Percentiles rank a stretch among this genome's conserved stretches.
Evolutionary conservation across 257 asterid species (phyloP).

Genomic region (Solanum gandarillasii): DNA sequence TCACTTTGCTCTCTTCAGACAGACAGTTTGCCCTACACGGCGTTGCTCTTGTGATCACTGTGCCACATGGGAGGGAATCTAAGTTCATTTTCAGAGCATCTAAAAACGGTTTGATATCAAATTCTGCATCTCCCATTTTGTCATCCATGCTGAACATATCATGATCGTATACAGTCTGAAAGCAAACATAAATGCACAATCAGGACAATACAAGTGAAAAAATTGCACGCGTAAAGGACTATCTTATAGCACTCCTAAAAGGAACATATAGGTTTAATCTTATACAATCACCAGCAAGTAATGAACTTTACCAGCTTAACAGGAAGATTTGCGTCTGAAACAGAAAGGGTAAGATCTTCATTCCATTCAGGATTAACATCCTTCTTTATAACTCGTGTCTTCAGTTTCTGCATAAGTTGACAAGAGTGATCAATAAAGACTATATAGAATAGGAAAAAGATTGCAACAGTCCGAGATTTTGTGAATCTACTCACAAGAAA

Average conservation of each 20-base stretch:
- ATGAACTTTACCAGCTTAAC: constrained; percentile 11
- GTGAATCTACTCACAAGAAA: not conserved
- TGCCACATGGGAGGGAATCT: constrained; percentile 24
- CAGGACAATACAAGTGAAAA: not conserved
- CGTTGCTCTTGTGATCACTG: constrained; percentile 24
- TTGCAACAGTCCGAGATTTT: not conserved
- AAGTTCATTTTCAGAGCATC: constrained; percentile 25
- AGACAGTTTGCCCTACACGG: constrained; percentile 41
- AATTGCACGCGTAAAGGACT: not conserved
- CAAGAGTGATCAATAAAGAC: not conserved
- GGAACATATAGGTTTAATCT: not conserved
- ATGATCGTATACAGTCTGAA: constrained; percentile 55
- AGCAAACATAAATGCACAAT: not conserved
- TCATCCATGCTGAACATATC: constrained; percentile 62
- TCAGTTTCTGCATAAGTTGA: constrained; percentile 5
- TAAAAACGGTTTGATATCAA: constrained; percentile 31
- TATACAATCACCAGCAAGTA: not conserved
- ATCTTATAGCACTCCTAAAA: not conserved
- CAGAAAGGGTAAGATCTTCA: constrained; percentile 16
- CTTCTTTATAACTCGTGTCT: constrained; percentile 10
- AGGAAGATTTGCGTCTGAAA: constrained; percentile 8
- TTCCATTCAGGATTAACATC: constrained; percentile 17
- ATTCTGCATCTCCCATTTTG: constrained; percentile 55
- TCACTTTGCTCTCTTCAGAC: constrained; percentile 36
- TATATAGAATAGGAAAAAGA: not conserved